Evolutionary conservation across 1,284 basidiomycete genomes (phyloP), one percentile per base, ranked within the genome.

Genomic region (Malassezia vespertilionis): DNA sequence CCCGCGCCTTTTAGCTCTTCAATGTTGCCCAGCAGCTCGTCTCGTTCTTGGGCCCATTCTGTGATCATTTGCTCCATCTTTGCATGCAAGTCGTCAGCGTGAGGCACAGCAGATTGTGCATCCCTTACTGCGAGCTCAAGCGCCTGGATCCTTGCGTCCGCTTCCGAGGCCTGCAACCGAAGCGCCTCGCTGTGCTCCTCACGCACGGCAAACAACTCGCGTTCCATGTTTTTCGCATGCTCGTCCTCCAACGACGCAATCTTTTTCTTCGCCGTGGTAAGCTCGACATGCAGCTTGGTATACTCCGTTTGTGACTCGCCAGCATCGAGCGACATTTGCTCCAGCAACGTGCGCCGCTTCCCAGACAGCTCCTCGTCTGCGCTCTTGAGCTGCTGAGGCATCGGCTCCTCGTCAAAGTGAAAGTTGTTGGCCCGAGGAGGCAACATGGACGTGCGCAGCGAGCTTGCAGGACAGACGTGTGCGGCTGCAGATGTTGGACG

Each of bases 1-100:
- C 88, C 87, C 18, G 86, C 86, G 52, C 77, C 76, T 40, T 84
- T 77, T 32, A 91, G 76, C 63, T 86, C 83, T 44, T 87, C 82
- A 2, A 90, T 79, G 58, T 86, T 83, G 26, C 37, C 47, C 10
- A 47, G 36, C 24, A 61, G 42, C 15, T 52, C 58, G 11, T 41
- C 46, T 8, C 62, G 50, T 24, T 63, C 61, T 12, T 49, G 40
- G 32, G 69, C 60, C 17, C 60, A 54, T 7, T 61, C 54, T 2
- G 56, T 45, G 31, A 65, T 63, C 35, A 70, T 56, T 21, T 60
- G 52, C 30, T 54, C 52, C 3, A 66, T 17, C 42, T 55, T 56
- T 18, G 45, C 46, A 35, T 63, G 52, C 6, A 60, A 20, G 18
- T 44, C 39, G 11, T 49, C 20, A 33, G 26, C 17, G 23, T 22